Conservation (phyloP, 116 monocot genomes). For the Zostera marina region DNA sequence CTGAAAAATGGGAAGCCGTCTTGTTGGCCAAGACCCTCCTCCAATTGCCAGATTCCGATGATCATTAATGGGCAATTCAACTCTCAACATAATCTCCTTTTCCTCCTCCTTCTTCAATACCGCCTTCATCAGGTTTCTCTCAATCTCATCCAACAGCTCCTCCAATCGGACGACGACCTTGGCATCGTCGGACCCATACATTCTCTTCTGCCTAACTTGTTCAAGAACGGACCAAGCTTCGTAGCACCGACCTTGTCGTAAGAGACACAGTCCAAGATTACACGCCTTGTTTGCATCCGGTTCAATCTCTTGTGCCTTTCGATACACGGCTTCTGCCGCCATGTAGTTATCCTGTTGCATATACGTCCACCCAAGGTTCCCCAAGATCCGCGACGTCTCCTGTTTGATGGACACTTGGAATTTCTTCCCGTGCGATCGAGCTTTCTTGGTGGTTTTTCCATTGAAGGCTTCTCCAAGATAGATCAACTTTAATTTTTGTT, state of each 20-base stretch:
- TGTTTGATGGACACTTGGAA: constrained; percentile 30
- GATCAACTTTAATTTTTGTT: constrained; percentile 22
- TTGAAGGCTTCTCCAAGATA: constrained; percentile 28
- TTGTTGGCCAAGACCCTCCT: background rate
- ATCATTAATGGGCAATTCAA: constrained; percentile 10
- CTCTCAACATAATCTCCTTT: constrained; percentile 3
- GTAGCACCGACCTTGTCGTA: constrained; percentile 12
- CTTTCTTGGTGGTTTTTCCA: constrained; percentile 26
- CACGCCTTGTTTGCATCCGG: constrained; percentile 28
- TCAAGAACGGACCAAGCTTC: constrained; percentile 14
- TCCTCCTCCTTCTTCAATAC: constrained; percentile 5
- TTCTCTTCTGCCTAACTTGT: constrained; percentile 2
- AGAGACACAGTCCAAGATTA: constrained; percentile 22
- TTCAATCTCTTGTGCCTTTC: constrained; percentile 24
- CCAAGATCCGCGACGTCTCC: constrained; percentile 25
- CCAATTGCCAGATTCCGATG: background rate
- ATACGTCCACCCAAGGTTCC: constrained; percentile 33
- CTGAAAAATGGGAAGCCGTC: constrained; percentile 31
- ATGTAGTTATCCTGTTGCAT: constrained; percentile 29
- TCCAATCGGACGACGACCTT: constrained; percentile 10
- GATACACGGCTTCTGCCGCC: constrained; percentile 24
- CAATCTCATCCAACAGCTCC: constrained; percentile 18
- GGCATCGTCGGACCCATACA: constrained; percentile 15
- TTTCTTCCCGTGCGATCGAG: constrained; percentile 24
- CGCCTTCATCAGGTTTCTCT: background rate